Base-by-base conservation (phyloP, 352 stramenopile species). In the Phytophthora vignae region DNA sequence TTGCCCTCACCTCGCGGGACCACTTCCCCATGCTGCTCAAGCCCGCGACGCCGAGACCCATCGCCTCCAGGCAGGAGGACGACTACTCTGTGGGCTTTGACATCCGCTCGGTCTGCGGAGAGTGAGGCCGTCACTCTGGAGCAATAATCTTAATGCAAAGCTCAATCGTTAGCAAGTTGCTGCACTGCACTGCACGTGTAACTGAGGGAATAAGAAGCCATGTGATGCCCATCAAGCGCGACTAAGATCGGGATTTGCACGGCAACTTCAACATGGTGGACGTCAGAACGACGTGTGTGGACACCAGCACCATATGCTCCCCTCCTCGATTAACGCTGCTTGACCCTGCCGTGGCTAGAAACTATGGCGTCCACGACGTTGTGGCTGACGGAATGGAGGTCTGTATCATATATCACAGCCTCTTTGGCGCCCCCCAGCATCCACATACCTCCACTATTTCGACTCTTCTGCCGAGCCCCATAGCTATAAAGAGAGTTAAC, bases 1-100 rank as follows among this genome's bases (percentile, higher is more conserved):
- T 64, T 0, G 6, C 50, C 3, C 10, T 38, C 19, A 55, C 56
- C 11, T 11, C 59, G 4, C 57, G 59, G 25, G 64, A 76, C 53
- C 80, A 77, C 40, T 77, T 74, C 29, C 64, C 77, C n/a, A 54
- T 70, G 12, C 60, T 83, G 29, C 60, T 40, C 10, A 72, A 82
- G 64, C 74, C 69, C 38, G 54, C 59, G 54, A 83, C 78, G 7
- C 68, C 79, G 33, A 55, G 67, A 31, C 49, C 42, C 46, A 44
- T 31, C 17, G 22, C 14, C 2, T 53, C 57, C 0, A 69, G 57
- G 8, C 59, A 67, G 53, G 74, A 79, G 4, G 73, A 81, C 36
- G 81, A 94, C 57, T 94, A 81, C 67, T 93, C 86, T 0, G 86
- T 93, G 3, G 86, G 86, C 22, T 93, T 92, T 50, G 84, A 93